These are phyloP conservation scores for Mycena venus DNA, from an alignment of 768 basidiomycete genomes.

Conservation along the genomic window DNA sequence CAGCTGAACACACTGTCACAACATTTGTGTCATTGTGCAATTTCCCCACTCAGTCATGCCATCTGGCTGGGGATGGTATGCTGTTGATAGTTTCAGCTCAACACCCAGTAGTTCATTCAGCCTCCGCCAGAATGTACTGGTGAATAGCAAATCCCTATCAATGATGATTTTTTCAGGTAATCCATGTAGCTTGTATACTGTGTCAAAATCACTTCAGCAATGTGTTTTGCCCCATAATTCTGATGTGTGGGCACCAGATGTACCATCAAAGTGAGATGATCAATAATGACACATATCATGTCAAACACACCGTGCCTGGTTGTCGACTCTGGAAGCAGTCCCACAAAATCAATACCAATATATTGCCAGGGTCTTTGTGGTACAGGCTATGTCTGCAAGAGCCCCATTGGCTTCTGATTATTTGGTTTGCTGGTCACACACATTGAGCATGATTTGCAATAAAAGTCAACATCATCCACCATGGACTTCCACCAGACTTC, in stretches of 20 bases:
- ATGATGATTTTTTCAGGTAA: slow-evolving; percentile 27
- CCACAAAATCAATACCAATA: not conserved
- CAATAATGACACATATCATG: slow-evolving; percentile 40
- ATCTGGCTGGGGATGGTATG: too few relatives aligned
- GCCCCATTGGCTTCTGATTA: not conserved
- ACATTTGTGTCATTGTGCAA: slow-evolving; percentile 21
- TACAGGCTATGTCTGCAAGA: not conserved
- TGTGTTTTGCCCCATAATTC: too few relatives aligned
- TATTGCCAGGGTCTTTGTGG: not conserved
- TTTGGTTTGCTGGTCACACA: slow-evolving; percentile 34
- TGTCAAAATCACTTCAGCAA: too few relatives aligned
- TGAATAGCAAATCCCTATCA: slow-evolving; percentile 5
- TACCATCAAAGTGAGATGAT: slow-evolving; percentile 39
- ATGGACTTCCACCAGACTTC: slow-evolving; percentile 27
- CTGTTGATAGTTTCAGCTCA: slow-evolving; percentile 5
- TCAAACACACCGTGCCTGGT: slow-evolving; percentile 36
- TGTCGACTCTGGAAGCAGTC: slow-evolving; percentile 35
- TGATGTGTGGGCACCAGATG: slow-evolving; percentile 38
- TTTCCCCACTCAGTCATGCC: slow-evolving; percentile 19
- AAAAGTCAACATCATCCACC: slow-evolving; percentile 2
- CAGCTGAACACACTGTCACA: slow-evolving; percentile 11
- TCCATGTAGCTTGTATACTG: slow-evolving; percentile 35
- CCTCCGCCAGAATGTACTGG: slow-evolving; percentile 1
- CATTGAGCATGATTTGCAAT: slow-evolving; percentile 12
- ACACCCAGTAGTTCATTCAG: not conserved